phyloP scores from a whole-genome alignment of 441 rosid genomes.

The Erodium chrysanthum region DNA sequence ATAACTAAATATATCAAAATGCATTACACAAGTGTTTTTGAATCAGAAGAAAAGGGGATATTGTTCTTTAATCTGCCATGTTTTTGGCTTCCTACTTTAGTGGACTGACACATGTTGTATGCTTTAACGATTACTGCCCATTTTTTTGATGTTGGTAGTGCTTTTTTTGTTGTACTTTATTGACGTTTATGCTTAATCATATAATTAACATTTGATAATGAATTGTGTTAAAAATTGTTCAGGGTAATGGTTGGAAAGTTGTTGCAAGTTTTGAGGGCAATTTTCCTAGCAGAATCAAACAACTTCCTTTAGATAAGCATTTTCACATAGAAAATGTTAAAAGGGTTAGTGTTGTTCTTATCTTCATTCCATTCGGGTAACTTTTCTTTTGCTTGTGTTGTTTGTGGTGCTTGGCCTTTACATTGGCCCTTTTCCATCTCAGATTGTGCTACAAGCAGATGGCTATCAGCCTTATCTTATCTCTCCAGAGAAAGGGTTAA shows the following conservation, averaged over 20 bases:
- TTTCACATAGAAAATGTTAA: slow-evolving; percentile 79
- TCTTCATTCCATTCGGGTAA: slow-evolving; percentile 3
- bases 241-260: slow-evolving; percentile 97
- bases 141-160: not conserved
- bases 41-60: not conserved
- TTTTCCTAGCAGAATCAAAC: slow-evolving; percentile 82
- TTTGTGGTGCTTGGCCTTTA: slow-evolving; percentile 17
- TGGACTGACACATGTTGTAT: not conserved
- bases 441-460: slow-evolving; percentile 92
- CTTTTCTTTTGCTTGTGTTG: slow-evolving; percentile 13
- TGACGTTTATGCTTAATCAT: not conserved
- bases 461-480: slow-evolving; percentile 97
- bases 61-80: not conserved
- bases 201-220: not conserved
- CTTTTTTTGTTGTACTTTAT: not conserved
- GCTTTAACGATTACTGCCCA: not conserved
- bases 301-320: slow-evolving; percentile 91
- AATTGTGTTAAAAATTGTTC: slow-evolving; percentile 17
- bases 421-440: slow-evolving; percentile 21
- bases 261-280: slow-evolving; percentile 95
- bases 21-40: not conserved
- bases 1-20: too few relatives aligned
- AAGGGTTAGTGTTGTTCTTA: slow-evolving; percentile 41
- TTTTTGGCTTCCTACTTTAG: not conserved
- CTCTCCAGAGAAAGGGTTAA: slow-evolving; percentile 93